phyloP scores from a whole-genome alignment of 192 early-diverging fungal species.

The Backusella luteola region DNA sequence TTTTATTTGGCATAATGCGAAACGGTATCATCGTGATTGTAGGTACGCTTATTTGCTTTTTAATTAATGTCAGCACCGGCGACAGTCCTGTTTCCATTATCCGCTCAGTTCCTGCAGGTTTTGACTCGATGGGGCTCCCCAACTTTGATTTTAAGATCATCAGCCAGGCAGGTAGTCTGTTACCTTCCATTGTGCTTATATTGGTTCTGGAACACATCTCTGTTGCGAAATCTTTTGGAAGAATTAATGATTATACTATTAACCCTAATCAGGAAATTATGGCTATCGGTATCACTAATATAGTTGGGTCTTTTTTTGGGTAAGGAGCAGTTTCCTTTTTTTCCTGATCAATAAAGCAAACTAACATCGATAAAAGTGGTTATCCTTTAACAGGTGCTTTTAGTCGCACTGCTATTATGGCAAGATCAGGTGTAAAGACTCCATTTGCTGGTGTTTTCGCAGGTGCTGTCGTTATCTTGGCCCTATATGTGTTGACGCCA shows the following conservation, averaged over 20 bases:
- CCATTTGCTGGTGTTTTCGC: constrained; percentile 77
- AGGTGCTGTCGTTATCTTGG: constrained; percentile 68
- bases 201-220: constrained; percentile 88
- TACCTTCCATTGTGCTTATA: constrained; percentile 69
- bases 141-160: constrained; percentile 23
- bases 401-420: constrained; percentile 86
- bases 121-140: constrained; percentile 57
- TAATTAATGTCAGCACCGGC: constrained; percentile 39
- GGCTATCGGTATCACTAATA: constrained; percentile 83
- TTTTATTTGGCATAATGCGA: constrained; percentile 64
- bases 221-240: constrained; percentile 85
- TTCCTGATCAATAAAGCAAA: not conserved
- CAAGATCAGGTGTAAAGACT: constrained; percentile 76
- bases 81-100: constrained; percentile 58
- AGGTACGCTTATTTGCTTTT: constrained; percentile 67
- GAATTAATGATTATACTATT: constrained; percentile 77
- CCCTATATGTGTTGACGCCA: constrained; percentile 74
- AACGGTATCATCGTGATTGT: constrained; percentile 70
- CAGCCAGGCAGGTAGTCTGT: constrained; percentile 43
- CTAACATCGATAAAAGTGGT: constrained; percentile 46
- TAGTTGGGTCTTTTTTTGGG: constrained; percentile 82
- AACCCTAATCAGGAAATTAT: constrained; percentile 86
- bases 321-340: not conserved
- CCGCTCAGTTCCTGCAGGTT: constrained; percentile 69
- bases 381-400: constrained; percentile 92